A percentile compares a stretch with the other conserved stretches of the same genome.
phyloP scores from a whole-genome alignment of 75 land plant species.

The Isoetes taiwanensis region DNA sequence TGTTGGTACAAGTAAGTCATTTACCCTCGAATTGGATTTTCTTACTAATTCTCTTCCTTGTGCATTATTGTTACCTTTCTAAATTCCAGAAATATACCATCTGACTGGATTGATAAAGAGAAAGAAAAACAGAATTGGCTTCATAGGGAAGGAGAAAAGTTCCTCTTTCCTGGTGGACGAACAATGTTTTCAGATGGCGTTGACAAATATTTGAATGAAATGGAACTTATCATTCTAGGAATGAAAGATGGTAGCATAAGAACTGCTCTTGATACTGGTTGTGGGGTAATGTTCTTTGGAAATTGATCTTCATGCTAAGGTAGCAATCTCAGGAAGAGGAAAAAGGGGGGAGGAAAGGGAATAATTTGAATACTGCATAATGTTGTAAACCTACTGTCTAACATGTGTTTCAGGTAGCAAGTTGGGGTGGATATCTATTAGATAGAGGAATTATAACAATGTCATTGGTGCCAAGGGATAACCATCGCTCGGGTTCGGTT shows the following conservation, averaged over 20 bases:
- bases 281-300: constrained; percentile 91
- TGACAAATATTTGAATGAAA: constrained; percentile 55
- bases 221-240: constrained; percentile 69
- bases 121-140: constrained; percentile 94
- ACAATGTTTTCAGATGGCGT: constrained; percentile 88
- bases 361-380: too few species aligned
- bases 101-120: constrained; percentile 72
- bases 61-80: neutral
- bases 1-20: constrained; percentile 85
- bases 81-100: constrained; percentile 86
- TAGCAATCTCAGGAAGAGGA: too few species aligned
- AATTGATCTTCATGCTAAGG: too few species aligned
- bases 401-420: constrained; percentile 57
- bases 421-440: constrained; percentile 89
- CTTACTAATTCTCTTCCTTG: too few species aligned
- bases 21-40: constrained; percentile 16
- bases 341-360: too few species aligned
- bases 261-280: constrained; percentile 94
- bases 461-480: constrained; percentile 93
- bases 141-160: constrained; percentile 45
- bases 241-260: constrained; percentile 84
- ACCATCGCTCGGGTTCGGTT: constrained; percentile 89
- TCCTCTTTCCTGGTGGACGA: constrained; percentile 92
- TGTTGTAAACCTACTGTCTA: neutral
- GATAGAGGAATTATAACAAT: constrained; percentile 64